Percentiles rank a stretch among this genome's conserved stretches.
phyloP scores from a whole-genome alignment of 2,329 filamentous ascomycete genomes.

The Pseudonectria foliicola region DNA sequence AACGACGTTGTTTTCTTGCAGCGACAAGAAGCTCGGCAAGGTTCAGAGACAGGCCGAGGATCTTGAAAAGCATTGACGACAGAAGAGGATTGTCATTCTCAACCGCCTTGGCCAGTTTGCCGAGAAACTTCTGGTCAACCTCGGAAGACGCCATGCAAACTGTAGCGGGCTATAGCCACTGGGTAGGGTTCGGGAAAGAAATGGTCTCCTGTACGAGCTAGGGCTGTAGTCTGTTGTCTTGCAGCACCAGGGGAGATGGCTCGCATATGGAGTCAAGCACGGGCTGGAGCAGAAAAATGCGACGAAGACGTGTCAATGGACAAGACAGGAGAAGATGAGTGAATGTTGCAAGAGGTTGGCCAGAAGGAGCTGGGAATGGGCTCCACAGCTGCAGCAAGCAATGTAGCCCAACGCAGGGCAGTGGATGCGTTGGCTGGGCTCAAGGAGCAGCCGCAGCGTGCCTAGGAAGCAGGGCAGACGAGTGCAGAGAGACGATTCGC shows the following conservation, averaged over 20 bases:
- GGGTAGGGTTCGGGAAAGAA: slow-evolving; percentile 10
- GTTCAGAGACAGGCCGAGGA: slow-evolving; percentile 83
- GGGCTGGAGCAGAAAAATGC: slow-evolving; percentile 15
- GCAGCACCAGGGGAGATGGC: slow-evolving; percentile 15
- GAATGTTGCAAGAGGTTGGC: slow-evolving; percentile 19
- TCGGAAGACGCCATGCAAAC: slow-evolving; percentile 83
- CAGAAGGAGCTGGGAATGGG: slow-evolving; percentile 17
- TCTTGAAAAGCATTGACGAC: slow-evolving; percentile 77
- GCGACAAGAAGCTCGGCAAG: slow-evolving; percentile 76
- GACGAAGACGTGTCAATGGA: slow-evolving; percentile 2
- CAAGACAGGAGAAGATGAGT: slow-evolving; percentile 8
- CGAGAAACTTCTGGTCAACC: slow-evolving; percentile 95
- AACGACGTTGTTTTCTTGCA: slow-evolving; percentile 72
- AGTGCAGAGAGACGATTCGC: slow-evolving; percentile 9
- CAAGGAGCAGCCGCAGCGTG: too few relatives aligned
- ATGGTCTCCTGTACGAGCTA: slow-evolving; percentile 13
- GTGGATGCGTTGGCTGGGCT: slow-evolving; percentile 13
- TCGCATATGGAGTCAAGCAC: slow-evolving; percentile 25
- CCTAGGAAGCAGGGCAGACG: slow-evolving; percentile 10
- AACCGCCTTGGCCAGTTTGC: slow-evolving; percentile 75
- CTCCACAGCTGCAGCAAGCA: slow-evolving; percentile 21
- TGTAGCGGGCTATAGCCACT: slow-evolving; percentile 4
- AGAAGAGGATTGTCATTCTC: slow-evolving; percentile 71
- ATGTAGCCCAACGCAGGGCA: slow-evolving; percentile 22
- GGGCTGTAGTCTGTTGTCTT: slow-evolving; percentile 14